phyloP scores from a whole-genome alignment of 495 filamentous ascomycete genomes.

The Talaromyces liani region DNA sequence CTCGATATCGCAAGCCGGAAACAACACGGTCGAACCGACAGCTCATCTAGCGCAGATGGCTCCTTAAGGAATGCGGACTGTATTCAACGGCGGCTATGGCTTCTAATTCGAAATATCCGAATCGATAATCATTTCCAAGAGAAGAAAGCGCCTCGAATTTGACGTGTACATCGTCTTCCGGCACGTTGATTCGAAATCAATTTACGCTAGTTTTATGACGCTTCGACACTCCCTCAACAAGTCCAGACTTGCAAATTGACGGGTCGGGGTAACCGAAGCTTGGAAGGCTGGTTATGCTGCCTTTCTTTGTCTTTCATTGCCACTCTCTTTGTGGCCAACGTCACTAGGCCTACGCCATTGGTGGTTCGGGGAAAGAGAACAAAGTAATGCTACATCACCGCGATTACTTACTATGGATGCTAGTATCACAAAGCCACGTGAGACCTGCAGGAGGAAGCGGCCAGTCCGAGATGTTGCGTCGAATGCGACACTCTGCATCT shows the following conservation, averaged over 20 bases:
- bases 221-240: neutral
- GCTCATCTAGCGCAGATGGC: neutral
- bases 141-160: neutral
- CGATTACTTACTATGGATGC: neutral
- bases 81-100: neutral
- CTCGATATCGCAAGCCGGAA: neutral
- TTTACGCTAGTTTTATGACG: neutral
- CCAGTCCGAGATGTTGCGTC: neutral
- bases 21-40: neutral
- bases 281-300: neutral
- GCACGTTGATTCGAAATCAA: neutral
- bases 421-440: neutral
- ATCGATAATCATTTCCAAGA: slow-evolving; percentile 1
- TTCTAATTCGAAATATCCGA: neutral
- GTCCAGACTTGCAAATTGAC: neutral
- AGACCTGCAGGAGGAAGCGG: neutral
- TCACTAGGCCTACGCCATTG: neutral
- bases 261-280: neutral
- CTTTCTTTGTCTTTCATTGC: neutral
- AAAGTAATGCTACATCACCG: neutral
- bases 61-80: neutral
- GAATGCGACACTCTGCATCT: neutral
- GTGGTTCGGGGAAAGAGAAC: neutral
- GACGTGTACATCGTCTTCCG: neutral
- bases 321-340: neutral